Evolutionary conservation across 148 eudicot species (phyloP).

Genomic region (Mesembryanthemum crystallinum): DNA sequence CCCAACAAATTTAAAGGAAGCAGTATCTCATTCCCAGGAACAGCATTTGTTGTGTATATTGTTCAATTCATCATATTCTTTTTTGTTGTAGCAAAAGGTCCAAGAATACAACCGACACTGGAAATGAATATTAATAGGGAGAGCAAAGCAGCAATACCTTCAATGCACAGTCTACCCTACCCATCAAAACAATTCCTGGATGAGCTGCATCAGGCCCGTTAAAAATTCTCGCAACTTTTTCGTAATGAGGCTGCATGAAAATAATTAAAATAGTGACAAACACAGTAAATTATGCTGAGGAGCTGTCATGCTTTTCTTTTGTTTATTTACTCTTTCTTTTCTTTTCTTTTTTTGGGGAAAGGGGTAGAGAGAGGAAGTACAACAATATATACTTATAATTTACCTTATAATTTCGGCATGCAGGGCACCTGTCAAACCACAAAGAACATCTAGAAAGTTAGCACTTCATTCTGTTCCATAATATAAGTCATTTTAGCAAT

Average conservation of each 20-base stretch:
- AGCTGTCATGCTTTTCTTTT: background rate
- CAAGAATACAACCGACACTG: background rate
- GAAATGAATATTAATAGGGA: slow-evolving; percentile 10
- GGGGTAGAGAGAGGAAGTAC: background rate
- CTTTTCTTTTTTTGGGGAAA: background rate
- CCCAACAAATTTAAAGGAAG: background rate
- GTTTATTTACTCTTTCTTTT: no score
- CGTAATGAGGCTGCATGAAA: slow-evolving; percentile 84
- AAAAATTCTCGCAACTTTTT: slow-evolving; percentile 89
- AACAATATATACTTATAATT: background rate
- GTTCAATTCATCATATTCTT: background rate
- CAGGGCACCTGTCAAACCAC: slow-evolving; percentile 81
- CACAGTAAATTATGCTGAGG: slow-evolving; percentile 2
- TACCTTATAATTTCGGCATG: slow-evolving; percentile 98
- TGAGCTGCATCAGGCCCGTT: slow-evolving; percentile 86
- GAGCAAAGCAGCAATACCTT: slow-evolving; percentile 58
- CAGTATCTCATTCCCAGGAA: background rate
- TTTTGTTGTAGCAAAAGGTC: background rate
- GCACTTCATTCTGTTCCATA: background rate
- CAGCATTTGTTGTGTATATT: background rate
- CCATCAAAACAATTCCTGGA: slow-evolving; percentile 86
- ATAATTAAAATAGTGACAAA: slow-evolving; percentile 19
- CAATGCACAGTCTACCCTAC: slow-evolving; percentile 88
- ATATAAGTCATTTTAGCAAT: background rate
- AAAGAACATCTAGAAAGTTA: slow-evolving; percentile 24